Evolutionary conservation across 345 rosid species (phyloP).

Genomic region (Gossypium mustelinum): DNA sequence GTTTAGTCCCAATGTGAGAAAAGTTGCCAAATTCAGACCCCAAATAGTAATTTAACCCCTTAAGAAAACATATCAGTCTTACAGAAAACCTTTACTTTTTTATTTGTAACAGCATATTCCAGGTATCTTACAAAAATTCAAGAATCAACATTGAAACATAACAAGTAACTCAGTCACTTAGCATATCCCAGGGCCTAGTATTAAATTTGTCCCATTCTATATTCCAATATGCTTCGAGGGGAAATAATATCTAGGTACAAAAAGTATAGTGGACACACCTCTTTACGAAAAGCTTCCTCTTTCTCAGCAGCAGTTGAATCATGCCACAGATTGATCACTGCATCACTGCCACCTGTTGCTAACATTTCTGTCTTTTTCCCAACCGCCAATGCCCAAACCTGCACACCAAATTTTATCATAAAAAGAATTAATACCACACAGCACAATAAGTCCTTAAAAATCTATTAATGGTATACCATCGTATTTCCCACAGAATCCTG

Average conservation of each 20-base stretch:
- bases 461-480: not conserved
- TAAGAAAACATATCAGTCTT: too few species aligned
- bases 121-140: not conserved
- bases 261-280: conserved; percentile 46
- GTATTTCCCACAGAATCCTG: not conserved
- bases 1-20: too few species aligned
- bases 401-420: conserved; percentile 16
- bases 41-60: too few species aligned
- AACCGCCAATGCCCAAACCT: conserved; percentile 95
- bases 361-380: conserved; percentile 88
- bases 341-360: conserved; percentile 93
- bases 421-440: not conserved
- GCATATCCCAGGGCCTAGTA: not conserved
- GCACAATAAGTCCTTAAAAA: not conserved
- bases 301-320: conserved; percentile 83
- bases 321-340: conserved; percentile 75
- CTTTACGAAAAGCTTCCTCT: conserved; percentile 84
- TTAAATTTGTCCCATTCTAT: not conserved
- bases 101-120: not conserved
- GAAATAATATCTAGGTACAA: not conserved
- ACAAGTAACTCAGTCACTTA: not conserved
- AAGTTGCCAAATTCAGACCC: too few species aligned
- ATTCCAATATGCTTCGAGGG: not conserved
- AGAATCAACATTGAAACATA: not conserved
- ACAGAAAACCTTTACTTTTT: not conserved